phyloP scores from a whole-genome alignment of 2,329 filamentous ascomycete genomes.

The Neonectria punicea region DNA sequence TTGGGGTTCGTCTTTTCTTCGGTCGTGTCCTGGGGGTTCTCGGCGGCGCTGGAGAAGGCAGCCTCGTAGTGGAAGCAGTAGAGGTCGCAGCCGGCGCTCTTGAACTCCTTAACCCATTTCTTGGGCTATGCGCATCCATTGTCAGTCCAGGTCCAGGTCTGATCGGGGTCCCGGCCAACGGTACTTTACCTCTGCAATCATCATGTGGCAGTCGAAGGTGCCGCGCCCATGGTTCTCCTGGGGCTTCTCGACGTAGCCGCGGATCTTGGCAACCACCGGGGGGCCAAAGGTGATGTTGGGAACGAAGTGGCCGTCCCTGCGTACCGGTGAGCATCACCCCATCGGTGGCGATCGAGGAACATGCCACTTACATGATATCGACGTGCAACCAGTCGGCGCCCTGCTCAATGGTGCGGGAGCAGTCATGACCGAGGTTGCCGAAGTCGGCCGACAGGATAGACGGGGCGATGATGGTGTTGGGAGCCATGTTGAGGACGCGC shows the following conservation, averaged over 20 bases:
- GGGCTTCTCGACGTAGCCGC: constrained; percentile 83
- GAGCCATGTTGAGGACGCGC: constrained; percentile 73
- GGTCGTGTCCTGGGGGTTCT: constrained; percentile 75
- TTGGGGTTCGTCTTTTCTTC: constrained; percentile 82
- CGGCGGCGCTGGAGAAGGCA: constrained; percentile 87
- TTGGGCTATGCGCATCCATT: constrained; percentile 73
- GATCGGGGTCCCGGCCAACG: neutral
- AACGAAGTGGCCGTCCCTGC: constrained; percentile 97
- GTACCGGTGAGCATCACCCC: constrained; percentile 10
- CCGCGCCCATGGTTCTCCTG: constrained; percentile 77
- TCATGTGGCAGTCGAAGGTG: constrained; percentile 99
- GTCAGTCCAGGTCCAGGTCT: constrained; percentile 20
- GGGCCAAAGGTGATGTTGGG: constrained; percentile 98
- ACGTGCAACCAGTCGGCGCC: constrained; percentile 95
- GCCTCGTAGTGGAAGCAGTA: constrained; percentile 99
- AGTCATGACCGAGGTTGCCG: constrained; percentile 85
- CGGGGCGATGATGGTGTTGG: constrained; percentile 92
- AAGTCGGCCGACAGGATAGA: constrained; percentile 99
- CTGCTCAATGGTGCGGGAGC: constrained; percentile 83
- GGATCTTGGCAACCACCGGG: constrained; percentile 94
- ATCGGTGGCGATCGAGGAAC: constrained; percentile 1
- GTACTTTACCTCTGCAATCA: constrained; percentile 88
- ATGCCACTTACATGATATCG: constrained; percentile 78
- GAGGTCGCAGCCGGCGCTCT: constrained; percentile 93
- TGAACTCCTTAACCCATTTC: constrained; percentile 97